These are phyloP conservation scores for Grosmannia clavigera DNA, from an alignment of 2,329 filamentous ascomycete species.

Conservation along the genomic window DNA sequence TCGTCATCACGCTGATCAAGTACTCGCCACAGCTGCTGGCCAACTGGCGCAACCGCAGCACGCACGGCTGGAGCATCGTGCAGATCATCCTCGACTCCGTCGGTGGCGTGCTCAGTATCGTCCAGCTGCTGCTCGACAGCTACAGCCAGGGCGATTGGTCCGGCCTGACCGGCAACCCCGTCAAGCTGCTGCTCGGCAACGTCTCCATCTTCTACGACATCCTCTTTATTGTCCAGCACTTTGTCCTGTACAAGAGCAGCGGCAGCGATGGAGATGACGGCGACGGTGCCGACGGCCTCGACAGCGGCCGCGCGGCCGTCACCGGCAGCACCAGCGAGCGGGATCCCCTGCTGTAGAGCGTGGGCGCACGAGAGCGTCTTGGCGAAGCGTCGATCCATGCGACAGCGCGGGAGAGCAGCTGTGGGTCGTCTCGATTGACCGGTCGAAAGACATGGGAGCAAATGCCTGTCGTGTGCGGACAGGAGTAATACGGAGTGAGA, in stretches of 20 bases:
- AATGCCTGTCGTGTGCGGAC: neutral
- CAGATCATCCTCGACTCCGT: constrained; percentile 75
- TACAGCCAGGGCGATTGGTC: constrained; percentile 78
- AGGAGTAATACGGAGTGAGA: neutral
- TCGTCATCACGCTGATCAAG: constrained; percentile 80
- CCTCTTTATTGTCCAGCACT: constrained; percentile 83
- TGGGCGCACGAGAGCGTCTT: neutral
- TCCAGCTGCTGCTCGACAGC: constrained; percentile 75
- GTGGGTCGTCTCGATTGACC: too few relatives aligned
- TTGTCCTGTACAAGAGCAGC: constrained; percentile 52
- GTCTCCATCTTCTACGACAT: constrained; percentile 77
- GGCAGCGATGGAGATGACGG: constrained; percentile 14
- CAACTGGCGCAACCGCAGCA: constrained; percentile 78
- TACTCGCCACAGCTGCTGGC: constrained; percentile 77
- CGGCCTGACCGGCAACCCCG: constrained; percentile 79
- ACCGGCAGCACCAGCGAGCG: constrained; percentile 15
- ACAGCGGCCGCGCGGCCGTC: neutral
- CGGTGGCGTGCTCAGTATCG: constrained; percentile 70
- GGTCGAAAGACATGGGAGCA: neutral
- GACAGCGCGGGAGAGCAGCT: too few relatives aligned
- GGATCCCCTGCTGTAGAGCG: constrained; percentile 22
- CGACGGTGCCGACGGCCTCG: neutral
- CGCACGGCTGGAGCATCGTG: constrained; percentile 74
- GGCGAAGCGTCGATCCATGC: too few relatives aligned
- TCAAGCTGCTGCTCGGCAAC: constrained; percentile 79